Conservation (phyloP, 2,329 filamentous ascomycete genomes). For the Colletotrichum eremochloae region DNA sequence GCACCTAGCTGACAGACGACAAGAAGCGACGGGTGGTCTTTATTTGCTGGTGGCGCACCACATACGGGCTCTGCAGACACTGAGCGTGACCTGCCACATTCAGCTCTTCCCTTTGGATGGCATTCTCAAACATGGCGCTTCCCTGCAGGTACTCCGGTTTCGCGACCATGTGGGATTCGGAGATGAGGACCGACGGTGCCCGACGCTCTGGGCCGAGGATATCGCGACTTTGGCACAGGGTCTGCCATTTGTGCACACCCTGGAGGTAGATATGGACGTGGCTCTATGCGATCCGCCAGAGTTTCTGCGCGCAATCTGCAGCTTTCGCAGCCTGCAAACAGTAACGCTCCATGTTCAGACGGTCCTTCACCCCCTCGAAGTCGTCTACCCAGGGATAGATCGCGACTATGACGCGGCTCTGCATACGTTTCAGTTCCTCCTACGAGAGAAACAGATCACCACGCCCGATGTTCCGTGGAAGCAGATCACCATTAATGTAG, state of each 20-base stretch:
- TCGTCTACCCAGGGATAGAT: constrained; percentile 48
- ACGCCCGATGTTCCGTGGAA: constrained; percentile 50
- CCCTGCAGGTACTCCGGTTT: constrained; percentile 56
- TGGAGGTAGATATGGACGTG: constrained; percentile 64
- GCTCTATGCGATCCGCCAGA: constrained; percentile 50
- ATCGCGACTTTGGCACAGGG: constrained; percentile 51
- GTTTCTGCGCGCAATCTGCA: constrained; percentile 56
- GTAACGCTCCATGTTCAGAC: constrained; percentile 62
- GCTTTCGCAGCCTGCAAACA: constrained; percentile 55
- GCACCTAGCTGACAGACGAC: constrained; percentile 53
- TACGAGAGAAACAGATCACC: constrained; percentile 46
- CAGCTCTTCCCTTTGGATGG: constrained; percentile 56
- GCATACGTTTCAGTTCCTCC: constrained; percentile 51
- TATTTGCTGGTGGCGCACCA: constrained; percentile 54
- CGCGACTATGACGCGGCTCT: constrained; percentile 54
- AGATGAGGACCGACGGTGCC: constrained; percentile 58
- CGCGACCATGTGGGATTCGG: constrained; percentile 62
- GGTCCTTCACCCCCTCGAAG: constrained; percentile 51
- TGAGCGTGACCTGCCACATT: constrained; percentile 59
- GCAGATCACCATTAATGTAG: constrained; percentile 61
- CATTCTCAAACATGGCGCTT: constrained; percentile 53
- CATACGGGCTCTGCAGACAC: constrained; percentile 52
- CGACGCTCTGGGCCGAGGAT: constrained; percentile 55
- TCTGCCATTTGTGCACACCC: constrained; percentile 52
- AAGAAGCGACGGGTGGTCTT: constrained; percentile 56